Evolutionary conservation across 768 basidiomycete species (phyloP).

Genomic region (Pleurotus tuoliensis): DNA sequence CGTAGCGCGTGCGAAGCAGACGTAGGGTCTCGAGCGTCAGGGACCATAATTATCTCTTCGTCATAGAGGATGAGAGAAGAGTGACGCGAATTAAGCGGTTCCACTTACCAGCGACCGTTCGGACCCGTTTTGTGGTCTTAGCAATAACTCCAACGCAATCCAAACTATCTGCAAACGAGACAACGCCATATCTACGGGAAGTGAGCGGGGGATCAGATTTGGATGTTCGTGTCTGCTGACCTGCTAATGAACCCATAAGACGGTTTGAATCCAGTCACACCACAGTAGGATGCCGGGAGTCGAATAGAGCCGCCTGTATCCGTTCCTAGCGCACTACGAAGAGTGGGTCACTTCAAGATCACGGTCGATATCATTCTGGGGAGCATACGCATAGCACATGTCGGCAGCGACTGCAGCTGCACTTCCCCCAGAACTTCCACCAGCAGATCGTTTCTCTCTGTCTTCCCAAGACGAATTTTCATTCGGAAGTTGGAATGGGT

Average conservation of each 20-base stretch:
- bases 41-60: slow-evolving; percentile 41
- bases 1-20: slow-evolving; percentile 44
- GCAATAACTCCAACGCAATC: slow-evolving; percentile 91
- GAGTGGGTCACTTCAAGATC: too few relatives aligned
- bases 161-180: slow-evolving; percentile 91
- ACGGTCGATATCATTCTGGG: background rate
- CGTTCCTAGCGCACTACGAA: slow-evolving; percentile 76
- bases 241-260: slow-evolving; percentile 90
- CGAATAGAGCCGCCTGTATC: slow-evolving; percentile 96
- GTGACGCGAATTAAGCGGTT: background rate
- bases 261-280: slow-evolving; percentile 89
- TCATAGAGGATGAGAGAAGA: background rate
- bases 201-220: background rate
- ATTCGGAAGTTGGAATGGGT: slow-evolving; percentile 49
- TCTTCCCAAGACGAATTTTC: slow-evolving; percentile 19
- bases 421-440: slow-evolving; percentile 93
- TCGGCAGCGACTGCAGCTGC: slow-evolving; percentile 89
- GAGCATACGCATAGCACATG: slow-evolving; percentile 76
- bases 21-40: slow-evolving; percentile 76
- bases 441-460: slow-evolving; percentile 60
- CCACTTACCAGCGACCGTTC: slow-evolving; percentile 63
- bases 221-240: slow-evolving; percentile 31
- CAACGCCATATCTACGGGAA: slow-evolving; percentile 71
- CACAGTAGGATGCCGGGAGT: slow-evolving; percentile 92
- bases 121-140: slow-evolving; percentile 41